Percentiles rank a stretch among this genome's conserved stretches.
Evolutionary conservation across 2,329 filamentous ascomycete genomes (phyloP).

Genomic region (Microdochium trichocladiopsis): DNA sequence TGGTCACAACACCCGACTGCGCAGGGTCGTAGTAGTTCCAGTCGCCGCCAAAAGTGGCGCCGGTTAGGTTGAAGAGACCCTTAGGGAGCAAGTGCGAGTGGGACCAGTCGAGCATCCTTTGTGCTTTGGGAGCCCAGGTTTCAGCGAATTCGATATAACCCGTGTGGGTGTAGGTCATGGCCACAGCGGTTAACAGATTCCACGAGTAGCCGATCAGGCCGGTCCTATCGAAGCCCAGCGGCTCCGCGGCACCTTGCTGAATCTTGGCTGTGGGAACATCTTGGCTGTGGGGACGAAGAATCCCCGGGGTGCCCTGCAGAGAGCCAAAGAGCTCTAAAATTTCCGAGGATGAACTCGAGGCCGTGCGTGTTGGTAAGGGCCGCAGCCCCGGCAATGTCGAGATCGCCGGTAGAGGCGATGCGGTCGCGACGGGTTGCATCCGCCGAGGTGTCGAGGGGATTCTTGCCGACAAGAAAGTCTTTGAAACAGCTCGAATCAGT

Average conservation of each 20-base stretch:
- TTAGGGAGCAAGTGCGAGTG: slow-evolving; percentile 15
- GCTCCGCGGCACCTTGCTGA: slow-evolving; percentile 14
- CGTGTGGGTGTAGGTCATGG: slow-evolving; percentile 17
- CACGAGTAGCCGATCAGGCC: slow-evolving; percentile 26
- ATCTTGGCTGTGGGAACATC: slow-evolving; percentile 23
- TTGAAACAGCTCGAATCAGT: slow-evolving; percentile 16
- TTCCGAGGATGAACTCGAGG: slow-evolving; percentile 14
- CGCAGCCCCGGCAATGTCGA: slow-evolving; percentile 17
- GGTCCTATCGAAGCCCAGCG: slow-evolving; percentile 15
- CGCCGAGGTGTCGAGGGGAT: slow-evolving; percentile 21
- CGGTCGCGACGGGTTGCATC: slow-evolving; percentile 26
- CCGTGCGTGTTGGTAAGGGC: slow-evolving; percentile 19
- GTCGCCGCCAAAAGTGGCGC: slow-evolving; percentile 19
- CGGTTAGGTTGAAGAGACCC: slow-evolving; percentile 18
- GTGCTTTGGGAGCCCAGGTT: slow-evolving; percentile 16
- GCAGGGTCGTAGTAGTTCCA: slow-evolving; percentile 26
- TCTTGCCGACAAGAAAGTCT: slow-evolving; percentile 26
- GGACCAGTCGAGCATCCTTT: slow-evolving; percentile 26
- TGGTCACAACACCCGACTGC: slow-evolving; percentile 18
- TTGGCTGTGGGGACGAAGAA: too few species aligned
- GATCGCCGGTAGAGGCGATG: slow-evolving; percentile 22
- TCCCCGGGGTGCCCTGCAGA: slow-evolving; percentile 17
- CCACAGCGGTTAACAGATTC: slow-evolving; percentile 19
- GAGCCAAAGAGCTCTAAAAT: slow-evolving; percentile 19
- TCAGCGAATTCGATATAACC: slow-evolving; percentile 16